phyloP scores from a whole-genome alignment of 2,329 filamentous ascomycete genomes.

The Penicillium sp. region DNA sequence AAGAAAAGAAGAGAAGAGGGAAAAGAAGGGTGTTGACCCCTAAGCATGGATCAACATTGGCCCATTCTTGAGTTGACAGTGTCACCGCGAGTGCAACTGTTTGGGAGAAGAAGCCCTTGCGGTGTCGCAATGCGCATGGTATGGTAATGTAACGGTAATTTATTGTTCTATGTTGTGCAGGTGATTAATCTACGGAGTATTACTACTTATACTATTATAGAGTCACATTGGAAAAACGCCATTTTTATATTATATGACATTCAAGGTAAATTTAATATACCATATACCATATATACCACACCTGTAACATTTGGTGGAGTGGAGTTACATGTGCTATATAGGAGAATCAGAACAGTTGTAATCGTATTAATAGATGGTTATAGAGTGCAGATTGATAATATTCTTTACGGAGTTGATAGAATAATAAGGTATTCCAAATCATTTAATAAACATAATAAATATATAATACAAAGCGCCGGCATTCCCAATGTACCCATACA shows the following conservation, averaged over 20 bases:
- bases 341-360: not conserved
- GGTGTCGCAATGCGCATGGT: conserved; percentile 24
- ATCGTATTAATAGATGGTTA: not conserved
- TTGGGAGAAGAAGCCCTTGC: conserved; percentile 23
- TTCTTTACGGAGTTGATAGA: not conserved
- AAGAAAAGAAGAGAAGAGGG: not conserved
- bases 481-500: conserved; percentile 20
- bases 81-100: conserved; percentile 26
- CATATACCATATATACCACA: not conserved
- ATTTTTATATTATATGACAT: not conserved
- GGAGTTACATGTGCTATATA: not conserved
- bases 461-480: not conserved
- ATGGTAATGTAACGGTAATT: conserved; percentile 16
- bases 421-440: not conserved
- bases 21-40: conserved; percentile 6
- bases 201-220: not conserved
- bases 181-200: not conserved
- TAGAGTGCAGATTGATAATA: not conserved
- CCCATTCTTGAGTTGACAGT: conserved; percentile 27
- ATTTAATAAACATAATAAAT: not conserved
- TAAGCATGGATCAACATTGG: conserved; percentile 32
- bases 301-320: not conserved
- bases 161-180: not conserved
- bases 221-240: not conserved
- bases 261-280: no score